Base-by-base conservation (phyloP, 1,139 yeast genomes). In the Debaryomyces udenii region DNA sequence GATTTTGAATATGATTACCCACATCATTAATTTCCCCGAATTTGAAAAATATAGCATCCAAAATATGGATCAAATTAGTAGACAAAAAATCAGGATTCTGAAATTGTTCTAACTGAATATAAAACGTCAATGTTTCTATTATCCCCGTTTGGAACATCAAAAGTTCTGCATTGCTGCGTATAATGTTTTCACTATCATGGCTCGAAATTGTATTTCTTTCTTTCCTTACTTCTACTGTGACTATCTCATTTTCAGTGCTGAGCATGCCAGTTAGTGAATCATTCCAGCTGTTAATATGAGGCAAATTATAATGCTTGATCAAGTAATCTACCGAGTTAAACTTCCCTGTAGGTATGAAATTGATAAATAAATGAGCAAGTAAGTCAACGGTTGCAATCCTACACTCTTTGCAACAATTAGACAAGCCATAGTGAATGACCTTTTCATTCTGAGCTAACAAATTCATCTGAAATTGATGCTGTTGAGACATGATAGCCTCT, bases 81-180 rank as follows among this genome's bases (percentile, higher is more conserved):
- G 74, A 52, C 30, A 72, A 57, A 41, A 51, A 73, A 22, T 70
- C 76, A 0, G 65, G 54, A 41, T 68, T 63, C 47, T 72, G 77
- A 41, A 71, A 67, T 47, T 67, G 75, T 46, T 70, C 74, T 23
- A 74, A 55, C 49, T 73, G 78, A 28, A 70, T 51, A 48, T 68
- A 72, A 26, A 68, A 56, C 2, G 71, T 55, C 16, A 72, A 43
- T 0, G 72, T 47, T 44, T 71, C 74, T 7, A 62, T 55, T 2
- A 67, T 47, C 11, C 75, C 69, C 2, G 64, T 51, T 44, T 70
- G 73, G 15, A 50, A 48, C 27, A 68, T 51, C 10, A 55, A 46
- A 9, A 49, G 41, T 27, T 59, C 60, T 1, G 61, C 50, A 37
- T 52, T 51, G 1, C 52, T 31, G 14, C 55, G 48, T n/a, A 63